Conservation (phyloP, 768 basidiomycete species). For the Pisolithus orientalis region DNA sequence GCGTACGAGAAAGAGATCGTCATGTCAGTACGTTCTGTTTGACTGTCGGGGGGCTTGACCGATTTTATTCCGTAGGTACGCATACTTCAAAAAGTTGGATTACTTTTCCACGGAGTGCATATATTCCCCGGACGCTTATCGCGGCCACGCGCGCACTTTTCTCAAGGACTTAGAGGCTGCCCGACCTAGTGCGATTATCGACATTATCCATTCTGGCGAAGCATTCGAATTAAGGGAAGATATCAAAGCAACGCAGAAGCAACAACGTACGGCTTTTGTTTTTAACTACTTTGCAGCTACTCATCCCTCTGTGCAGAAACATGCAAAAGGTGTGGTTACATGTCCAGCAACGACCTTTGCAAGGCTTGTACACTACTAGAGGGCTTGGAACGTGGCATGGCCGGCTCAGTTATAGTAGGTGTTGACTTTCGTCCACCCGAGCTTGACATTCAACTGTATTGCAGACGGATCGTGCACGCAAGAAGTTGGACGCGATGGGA, state of each 20-base stretch:
- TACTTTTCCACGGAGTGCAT: conserved; percentile 99
- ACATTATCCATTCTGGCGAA: conserved; percentile 96
- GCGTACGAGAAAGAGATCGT: conserved; percentile 99
- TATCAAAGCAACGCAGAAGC: conserved; percentile 77
- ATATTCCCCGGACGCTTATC: conserved; percentile 97
- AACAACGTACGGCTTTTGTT: conserved; percentile 59
- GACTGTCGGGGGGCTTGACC: conserved; percentile 6
- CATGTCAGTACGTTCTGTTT: conserved; percentile 51
- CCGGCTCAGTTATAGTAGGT: conserved; percentile 54
- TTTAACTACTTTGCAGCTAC: neutral
- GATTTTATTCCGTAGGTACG: conserved; percentile 59
- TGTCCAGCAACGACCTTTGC: conserved; percentile 95
- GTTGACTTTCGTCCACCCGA: neutral
- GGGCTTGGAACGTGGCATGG: conserved; percentile 83
- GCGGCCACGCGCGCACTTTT: conserved; percentile 91
- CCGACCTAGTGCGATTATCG: conserved; percentile 91
- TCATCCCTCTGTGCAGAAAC: conserved; percentile 49
- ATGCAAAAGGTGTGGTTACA: conserved; percentile 89
- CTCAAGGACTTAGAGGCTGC: conserved; percentile 94
- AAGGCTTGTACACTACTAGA: conserved; percentile 90
- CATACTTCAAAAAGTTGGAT: conserved; percentile 98
- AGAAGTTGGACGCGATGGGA: conserved; percentile 52
- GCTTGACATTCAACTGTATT: conserved; percentile 6
- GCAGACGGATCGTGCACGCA: conserved; percentile 64
- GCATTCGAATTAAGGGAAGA: conserved; percentile 83